These are phyloP conservation scores for Eutrema japonicum DNA, from an alignment of 345 rosid species.

Conservation along the genomic window DNA sequence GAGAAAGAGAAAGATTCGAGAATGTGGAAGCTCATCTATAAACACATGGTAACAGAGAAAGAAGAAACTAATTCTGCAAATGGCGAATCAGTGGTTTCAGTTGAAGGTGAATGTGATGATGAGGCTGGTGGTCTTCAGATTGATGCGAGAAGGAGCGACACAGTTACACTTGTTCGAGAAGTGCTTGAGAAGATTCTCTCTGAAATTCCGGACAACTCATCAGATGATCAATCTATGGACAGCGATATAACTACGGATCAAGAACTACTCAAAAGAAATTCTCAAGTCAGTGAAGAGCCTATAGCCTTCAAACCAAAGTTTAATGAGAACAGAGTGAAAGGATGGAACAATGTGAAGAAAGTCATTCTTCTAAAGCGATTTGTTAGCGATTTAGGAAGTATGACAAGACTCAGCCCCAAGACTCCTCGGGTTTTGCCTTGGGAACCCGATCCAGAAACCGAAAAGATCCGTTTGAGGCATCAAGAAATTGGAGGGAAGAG, in stretches of 20 bases:
- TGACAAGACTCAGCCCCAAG: slow-evolving; percentile 56
- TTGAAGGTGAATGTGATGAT: slow-evolving; percentile 40
- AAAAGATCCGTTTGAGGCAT: slow-evolving; percentile 70
- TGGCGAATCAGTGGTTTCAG: slow-evolving; percentile 37
- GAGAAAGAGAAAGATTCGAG: slow-evolving; percentile 59
- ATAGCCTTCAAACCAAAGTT: slow-evolving; percentile 41
- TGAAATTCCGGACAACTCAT: slow-evolving; percentile 65
- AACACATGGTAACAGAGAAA: slow-evolving; percentile 72
- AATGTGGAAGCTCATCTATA: slow-evolving; percentile 77
- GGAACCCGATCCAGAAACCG: slow-evolving; percentile 61
- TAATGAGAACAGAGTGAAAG: slow-evolving; percentile 54
- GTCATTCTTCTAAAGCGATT: slow-evolving; percentile 73
- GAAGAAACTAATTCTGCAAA: slow-evolving; percentile 47
- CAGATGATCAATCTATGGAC: slow-evolving; percentile 57
- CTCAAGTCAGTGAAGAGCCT: slow-evolving; percentile 44
- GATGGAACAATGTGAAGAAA: slow-evolving; percentile 87
- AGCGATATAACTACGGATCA: slow-evolving; percentile 48
- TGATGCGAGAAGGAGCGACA: slow-evolving; percentile 56
- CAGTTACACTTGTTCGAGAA: slow-evolving; percentile 72
- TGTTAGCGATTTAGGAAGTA: slow-evolving; percentile 74
- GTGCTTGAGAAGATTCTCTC: slow-evolving; percentile 81
- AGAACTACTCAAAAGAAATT: slow-evolving; percentile 44
- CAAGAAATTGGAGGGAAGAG: slow-evolving; percentile 67
- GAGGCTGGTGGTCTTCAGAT: slow-evolving; percentile 42
- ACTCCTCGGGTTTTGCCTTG: slow-evolving; percentile 50